phyloP scores from a whole-genome alignment of 2,329 filamentous ascomycete genomes.

The Sordariomycetes sp. region DNA sequence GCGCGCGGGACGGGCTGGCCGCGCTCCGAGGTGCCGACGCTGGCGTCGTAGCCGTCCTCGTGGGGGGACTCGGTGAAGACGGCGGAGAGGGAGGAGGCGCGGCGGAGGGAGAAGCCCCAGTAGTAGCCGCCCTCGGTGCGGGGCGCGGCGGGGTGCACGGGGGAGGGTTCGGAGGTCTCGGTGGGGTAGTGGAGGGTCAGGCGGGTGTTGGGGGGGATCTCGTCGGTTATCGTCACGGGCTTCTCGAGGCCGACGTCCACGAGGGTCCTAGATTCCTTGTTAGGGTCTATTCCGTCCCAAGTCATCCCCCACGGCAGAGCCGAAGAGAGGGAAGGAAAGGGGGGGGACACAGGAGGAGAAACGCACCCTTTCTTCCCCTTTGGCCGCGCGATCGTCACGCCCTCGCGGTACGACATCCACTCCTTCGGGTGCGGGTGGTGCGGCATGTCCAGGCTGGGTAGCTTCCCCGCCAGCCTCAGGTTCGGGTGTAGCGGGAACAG shows the following conservation, averaged over 20 bases:
- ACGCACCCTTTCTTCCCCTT: slow-evolving; percentile 23
- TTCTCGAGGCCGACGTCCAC: slow-evolving; percentile 48
- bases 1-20: slow-evolving; percentile 41
- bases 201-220: slow-evolving; percentile 59
- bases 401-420: slow-evolving; percentile 72
- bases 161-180: slow-evolving; percentile 38
- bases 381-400: slow-evolving; percentile 44
- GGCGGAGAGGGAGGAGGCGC: slow-evolving; percentile 52
- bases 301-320: neutral
- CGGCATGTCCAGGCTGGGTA: slow-evolving; percentile 75
- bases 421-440: slow-evolving; percentile 70
- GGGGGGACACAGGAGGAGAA: neutral
- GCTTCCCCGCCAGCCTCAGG: slow-evolving; percentile 57
- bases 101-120: slow-evolving; percentile 71
- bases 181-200: slow-evolving; percentile 59
- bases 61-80: slow-evolving; percentile 71
- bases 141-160: slow-evolving; percentile 58
- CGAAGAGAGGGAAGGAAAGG: neutral
- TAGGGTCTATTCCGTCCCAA: slow-evolving; percentile 12
- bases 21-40: slow-evolving; percentile 75
- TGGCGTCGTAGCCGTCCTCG: slow-evolving; percentile 70
- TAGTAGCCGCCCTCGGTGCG: slow-evolving; percentile 72
- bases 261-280: slow-evolving; percentile 30
- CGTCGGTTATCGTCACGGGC: slow-evolving; percentile 42
- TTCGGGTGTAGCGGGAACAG: slow-evolving; percentile 75